phyloP scores from a whole-genome alignment of 768 basidiomycete species.

The Calocera viscosa region DNA sequence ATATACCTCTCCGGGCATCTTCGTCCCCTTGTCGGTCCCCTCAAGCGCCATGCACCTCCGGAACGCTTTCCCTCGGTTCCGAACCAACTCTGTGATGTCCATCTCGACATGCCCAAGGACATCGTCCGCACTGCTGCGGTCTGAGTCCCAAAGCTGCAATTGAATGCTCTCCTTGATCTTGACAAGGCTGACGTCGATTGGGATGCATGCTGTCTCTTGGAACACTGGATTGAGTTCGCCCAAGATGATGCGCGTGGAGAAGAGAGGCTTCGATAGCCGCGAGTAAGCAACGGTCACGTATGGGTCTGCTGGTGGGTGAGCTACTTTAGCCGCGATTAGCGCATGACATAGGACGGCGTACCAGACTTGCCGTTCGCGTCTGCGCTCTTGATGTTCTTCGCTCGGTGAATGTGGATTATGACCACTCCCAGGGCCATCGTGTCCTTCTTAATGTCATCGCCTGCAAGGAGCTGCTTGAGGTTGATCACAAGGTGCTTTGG shows the following conservation, averaged over 20 bases:
- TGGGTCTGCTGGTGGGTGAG: not conserved
- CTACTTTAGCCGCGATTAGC: not conserved
- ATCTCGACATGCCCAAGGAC: conserved; percentile 7
- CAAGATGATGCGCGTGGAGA: conserved; percentile 9
- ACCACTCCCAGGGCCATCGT: conserved; percentile 10
- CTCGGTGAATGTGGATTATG: conserved; percentile 11
- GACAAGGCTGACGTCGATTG: conserved; percentile 8
- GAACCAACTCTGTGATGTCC: conserved; percentile 1
- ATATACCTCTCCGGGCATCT: conserved; percentile 4
- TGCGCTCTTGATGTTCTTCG: not conserved
- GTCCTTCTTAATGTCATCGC: conserved; percentile 10
- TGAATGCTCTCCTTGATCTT: conserved; percentile 9
- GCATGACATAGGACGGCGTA: not conserved
- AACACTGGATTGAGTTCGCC: conserved; percentile 8
- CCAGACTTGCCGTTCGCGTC: conserved; percentile 4
- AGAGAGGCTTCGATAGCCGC: conserved; percentile 9
- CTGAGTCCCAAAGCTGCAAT: conserved; percentile 11
- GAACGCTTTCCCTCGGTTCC: not conserved
- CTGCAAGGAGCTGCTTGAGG: conserved; percentile 9
- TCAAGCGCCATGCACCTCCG: not conserved
- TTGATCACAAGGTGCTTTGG: conserved; percentile 11
- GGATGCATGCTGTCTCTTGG: conserved; percentile 10
- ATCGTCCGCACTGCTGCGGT: conserved; percentile 12
- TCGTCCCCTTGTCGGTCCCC: not conserved
- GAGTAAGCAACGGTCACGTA: conserved; percentile 11